Percentiles rank a stretch among this genome's conserved stretches.
These are phyloP conservation scores for Papilionanthe hybrid DNA, from an alignment of 116 monocot species.

Conservation along the genomic window DNA sequence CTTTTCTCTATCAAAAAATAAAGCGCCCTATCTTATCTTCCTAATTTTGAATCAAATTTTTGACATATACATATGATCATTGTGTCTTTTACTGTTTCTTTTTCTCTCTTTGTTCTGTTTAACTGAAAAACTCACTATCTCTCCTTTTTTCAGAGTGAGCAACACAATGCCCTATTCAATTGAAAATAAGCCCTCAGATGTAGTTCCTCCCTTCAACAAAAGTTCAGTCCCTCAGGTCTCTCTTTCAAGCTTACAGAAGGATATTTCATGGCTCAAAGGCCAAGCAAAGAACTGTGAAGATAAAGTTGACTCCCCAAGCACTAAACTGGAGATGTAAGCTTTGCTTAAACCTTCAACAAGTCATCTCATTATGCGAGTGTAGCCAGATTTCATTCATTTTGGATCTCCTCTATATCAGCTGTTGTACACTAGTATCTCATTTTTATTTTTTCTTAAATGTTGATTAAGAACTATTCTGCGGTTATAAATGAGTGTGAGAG, in stretches of 20 bases:
- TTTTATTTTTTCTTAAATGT: not conserved
- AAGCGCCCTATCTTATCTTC: no score
- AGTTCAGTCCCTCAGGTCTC: not conserved
- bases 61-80: no score
- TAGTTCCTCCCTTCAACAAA: not conserved
- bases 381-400: conserved; percentile 2
- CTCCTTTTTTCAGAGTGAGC: conserved; percentile 13
- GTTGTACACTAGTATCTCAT: not conserved
- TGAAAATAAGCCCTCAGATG: conserved; percentile 8
- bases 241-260: conserved; percentile 13
- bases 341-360: not conserved
- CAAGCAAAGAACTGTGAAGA: conserved; percentile 7
- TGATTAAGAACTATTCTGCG: not conserved
- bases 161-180: conserved; percentile 15
- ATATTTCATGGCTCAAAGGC: conserved; percentile 5
- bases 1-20: no score
- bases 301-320: conserved; percentile 7
- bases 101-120: no score
- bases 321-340: conserved; percentile 19
- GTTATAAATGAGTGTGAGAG: not conserved
- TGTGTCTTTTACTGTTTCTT: no score
- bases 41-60: no score
- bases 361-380: not conserved
- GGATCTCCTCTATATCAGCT: not conserved
- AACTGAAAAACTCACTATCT: not conserved